Conservation (phyloP, 2,329 filamentous ascomycete species). For the Parastagonospora nodorum region DNA sequence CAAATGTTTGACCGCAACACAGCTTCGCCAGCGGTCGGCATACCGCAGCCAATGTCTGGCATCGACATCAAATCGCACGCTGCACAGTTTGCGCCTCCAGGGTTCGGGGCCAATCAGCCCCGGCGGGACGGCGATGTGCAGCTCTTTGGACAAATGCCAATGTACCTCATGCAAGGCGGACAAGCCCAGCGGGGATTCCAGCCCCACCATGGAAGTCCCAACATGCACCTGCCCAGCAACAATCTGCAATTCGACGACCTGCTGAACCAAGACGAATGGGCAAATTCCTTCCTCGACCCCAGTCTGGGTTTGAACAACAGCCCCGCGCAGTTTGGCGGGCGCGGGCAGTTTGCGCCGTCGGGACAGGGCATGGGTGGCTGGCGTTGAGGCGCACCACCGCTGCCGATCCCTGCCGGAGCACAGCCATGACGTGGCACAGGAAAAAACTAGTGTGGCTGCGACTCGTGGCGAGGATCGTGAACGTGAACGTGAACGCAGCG, state of each 20-base stretch:
- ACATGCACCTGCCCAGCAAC: slow-evolving; percentile 25
- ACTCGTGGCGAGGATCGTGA: slow-evolving; percentile 6
- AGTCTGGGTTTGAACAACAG: slow-evolving; percentile 33
- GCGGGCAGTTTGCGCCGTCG: slow-evolving; percentile 22
- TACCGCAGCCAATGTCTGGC: slow-evolving; percentile 25
- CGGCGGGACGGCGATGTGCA: slow-evolving; percentile 71
- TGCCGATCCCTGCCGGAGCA: neutral
- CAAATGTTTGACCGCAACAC: slow-evolving; percentile 34
- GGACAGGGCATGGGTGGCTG: slow-evolving; percentile 25
- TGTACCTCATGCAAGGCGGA: slow-evolving; percentile 67
- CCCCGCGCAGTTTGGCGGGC: slow-evolving; percentile 24
- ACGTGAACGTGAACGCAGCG: neutral
- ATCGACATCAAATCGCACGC: slow-evolving; percentile 37
- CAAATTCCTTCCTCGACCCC: slow-evolving; percentile 45
- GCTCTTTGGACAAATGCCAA: slow-evolving; percentile 71
- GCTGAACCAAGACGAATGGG: slow-evolving; percentile 48
- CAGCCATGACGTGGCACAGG: neutral
- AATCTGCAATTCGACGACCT: slow-evolving; percentile 45
- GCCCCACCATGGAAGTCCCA: slow-evolving; percentile 27
- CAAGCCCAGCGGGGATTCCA: slow-evolving; percentile 32
- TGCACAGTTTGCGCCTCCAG: slow-evolving; percentile 26
- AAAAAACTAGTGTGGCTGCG: slow-evolving; percentile 1
- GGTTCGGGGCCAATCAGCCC: slow-evolving; percentile 17
- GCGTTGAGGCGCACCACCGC: slow-evolving; percentile 12
- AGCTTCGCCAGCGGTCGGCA: slow-evolving; percentile 20